Base-by-base conservation (phyloP, 148 eudicot genomes). In the Rhododendron williamsianum region DNA sequence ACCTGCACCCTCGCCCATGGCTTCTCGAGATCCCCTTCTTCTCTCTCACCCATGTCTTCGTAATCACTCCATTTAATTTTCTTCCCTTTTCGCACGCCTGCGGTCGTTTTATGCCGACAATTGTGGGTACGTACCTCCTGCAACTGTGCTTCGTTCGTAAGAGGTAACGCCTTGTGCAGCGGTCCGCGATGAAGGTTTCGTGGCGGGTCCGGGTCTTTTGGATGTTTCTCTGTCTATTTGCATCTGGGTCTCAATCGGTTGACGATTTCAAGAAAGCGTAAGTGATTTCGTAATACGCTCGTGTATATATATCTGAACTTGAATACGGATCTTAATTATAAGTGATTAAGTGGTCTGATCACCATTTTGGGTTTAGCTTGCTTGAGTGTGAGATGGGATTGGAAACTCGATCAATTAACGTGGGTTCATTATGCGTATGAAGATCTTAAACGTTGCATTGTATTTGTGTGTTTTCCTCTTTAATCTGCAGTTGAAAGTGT, bases 261-360 rank as follows among this genome's bases (percentile, higher is more conserved):
- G 92, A 92, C 46, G 90, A 91, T 92, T 87, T 91, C 38, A 89
- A 87, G 82, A 93, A 90, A 92, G 94, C 98, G 98, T 95, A 89
- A 88, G 95, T 90, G 27, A 46, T 83, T 19, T 78, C 7, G 77
- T 25, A 2, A 2, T 67, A 27, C 33, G 36, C 23, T 4, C 3
- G 18, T 38, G 45, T 3, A 9, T 27, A 63, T 6, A 69, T 69
- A 0, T 74, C 12, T 30, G 77, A 73, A 73, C 38, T 36, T 33
- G 19, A 36, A 13, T 74, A 36, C 36, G 35, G 67, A 23, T 21
- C 67, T 58, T 48, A 48, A 48, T 48, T 48, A 48, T 48, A 21
- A 4, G 67, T 58, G 67, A 58, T 1, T 21, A 21, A 58, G 21
- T 56, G 60, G 19, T 56, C n/a, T 58, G 65, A 6, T 58, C 65